phyloP scores from a whole-genome alignment of 2,329 filamentous ascomycete genomes.

The Colletotrichum higginsianum region DNA sequence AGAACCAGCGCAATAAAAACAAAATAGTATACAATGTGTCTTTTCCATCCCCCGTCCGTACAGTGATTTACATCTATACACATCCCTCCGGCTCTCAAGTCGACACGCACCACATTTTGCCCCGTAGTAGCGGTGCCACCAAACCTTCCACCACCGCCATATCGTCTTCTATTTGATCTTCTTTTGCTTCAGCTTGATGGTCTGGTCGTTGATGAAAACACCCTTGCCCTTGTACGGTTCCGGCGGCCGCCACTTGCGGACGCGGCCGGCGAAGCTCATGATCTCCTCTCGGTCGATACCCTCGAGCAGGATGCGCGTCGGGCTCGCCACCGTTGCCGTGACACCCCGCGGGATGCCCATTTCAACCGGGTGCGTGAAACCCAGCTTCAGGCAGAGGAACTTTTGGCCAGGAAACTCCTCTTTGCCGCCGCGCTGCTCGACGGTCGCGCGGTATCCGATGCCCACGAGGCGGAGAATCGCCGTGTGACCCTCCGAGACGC shows the following conservation, averaged over 20 bases:
- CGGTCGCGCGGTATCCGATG: constrained; percentile 92
- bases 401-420: constrained; percentile 86
- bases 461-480: constrained; percentile 93
- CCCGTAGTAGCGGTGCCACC: not conserved
- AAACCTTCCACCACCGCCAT: constrained; percentile 1
- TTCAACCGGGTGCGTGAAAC: constrained; percentile 96
- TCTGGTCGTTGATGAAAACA: constrained; percentile 98
- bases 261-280: constrained; percentile 91
- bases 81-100: constrained; percentile 31
- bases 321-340: constrained; percentile 88
- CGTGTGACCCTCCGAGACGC: constrained; percentile 96
- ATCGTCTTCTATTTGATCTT: constrained; percentile 82
- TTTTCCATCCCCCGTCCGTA: constrained; percentile 30
- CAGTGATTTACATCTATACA: constrained; percentile 42
- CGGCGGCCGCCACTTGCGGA: constrained; percentile 89
- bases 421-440: constrained; percentile 83
- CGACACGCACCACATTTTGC: not conserved
- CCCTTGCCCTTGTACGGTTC: constrained; percentile 99
- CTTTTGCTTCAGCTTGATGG: constrained; percentile 98
- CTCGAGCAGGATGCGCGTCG: constrained; percentile 92
- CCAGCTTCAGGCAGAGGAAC: constrained; percentile 94
- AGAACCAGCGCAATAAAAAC: constrained; percentile 8
- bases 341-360: constrained; percentile 86
- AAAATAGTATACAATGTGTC: constrained; percentile 35
- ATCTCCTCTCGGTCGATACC: constrained; percentile 88